These are phyloP conservation scores for Magnusiomyces ingens DNA, from an alignment of 1,139 yeast genomes.

Conservation along the genomic window DNA sequence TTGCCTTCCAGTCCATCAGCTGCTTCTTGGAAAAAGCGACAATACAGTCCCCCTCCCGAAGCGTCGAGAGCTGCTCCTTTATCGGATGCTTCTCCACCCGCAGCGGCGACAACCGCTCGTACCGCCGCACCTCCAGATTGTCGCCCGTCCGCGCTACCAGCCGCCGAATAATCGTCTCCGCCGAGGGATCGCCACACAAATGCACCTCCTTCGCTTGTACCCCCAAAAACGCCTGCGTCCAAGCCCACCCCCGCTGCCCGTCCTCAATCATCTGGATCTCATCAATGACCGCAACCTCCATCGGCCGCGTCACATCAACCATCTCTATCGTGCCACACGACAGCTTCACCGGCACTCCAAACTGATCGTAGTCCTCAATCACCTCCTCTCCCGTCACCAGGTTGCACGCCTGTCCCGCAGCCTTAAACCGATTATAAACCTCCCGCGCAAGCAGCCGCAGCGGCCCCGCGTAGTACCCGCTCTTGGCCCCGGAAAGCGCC, in stretches of 20 bases:
- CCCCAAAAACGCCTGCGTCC: slow-evolving; percentile 90
- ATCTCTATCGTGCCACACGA: slow-evolving; percentile 92
- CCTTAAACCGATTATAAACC: slow-evolving; percentile 71
- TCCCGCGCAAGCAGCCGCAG: slow-evolving; percentile 84
- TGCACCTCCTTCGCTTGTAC: slow-evolving; percentile 82
- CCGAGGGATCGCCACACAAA: slow-evolving; percentile 86
- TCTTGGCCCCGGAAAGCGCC: slow-evolving; percentile 54
- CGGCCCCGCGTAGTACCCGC: slow-evolving; percentile 97
- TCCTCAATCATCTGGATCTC: slow-evolving; percentile 96
- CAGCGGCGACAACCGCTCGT: slow-evolving; percentile 69
- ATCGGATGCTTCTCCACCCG: slow-evolving; percentile 45
- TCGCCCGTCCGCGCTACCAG: slow-evolving; percentile 73
- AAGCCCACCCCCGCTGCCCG: slow-evolving; percentile 76
- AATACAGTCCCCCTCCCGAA: slow-evolving; percentile 74
- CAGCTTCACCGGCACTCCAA: slow-evolving; percentile 62
- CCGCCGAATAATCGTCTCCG: slow-evolving; percentile 56
- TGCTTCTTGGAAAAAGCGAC: slow-evolving; percentile 71
- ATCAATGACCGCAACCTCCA: slow-evolving; percentile 88
- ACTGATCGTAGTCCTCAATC: slow-evolving; percentile 53
- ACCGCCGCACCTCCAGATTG: slow-evolving; percentile 56
- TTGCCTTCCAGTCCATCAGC: slow-evolving; percentile 24
- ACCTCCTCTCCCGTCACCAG: slow-evolving; percentile 92
- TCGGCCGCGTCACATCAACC: slow-evolving; percentile 59
- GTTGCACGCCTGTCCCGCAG: slow-evolving; percentile 64
- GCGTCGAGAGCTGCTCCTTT: slow-evolving; percentile 26